These are phyloP conservation scores for Pseudogymnoascus sp. DNA, from an alignment of 2,329 filamentous ascomycete species.

Conservation along the genomic window DNA sequence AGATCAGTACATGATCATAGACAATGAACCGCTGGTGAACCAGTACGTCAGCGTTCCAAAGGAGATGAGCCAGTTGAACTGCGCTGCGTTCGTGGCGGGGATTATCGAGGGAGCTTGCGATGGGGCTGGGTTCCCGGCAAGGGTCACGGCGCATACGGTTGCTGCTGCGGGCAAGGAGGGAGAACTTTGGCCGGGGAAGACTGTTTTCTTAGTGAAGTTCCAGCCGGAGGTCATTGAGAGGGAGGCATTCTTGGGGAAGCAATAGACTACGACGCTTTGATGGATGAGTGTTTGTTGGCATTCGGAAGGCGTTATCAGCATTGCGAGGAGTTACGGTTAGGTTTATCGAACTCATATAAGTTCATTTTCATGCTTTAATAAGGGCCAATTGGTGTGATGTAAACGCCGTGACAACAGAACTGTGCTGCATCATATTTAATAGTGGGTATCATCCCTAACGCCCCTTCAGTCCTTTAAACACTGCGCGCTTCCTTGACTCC, in stretches of 20 bases:
- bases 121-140: constrained; percentile 80
- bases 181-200: constrained; percentile 93
- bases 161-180: constrained; percentile 39
- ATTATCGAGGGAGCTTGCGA: constrained; percentile 95
- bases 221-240: constrained; percentile 84
- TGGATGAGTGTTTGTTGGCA: background rate
- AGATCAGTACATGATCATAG: constrained; percentile 98
- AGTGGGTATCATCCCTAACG: background rate
- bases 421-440: background rate
- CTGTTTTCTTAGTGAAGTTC: constrained; percentile 93
- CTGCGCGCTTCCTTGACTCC: background rate
- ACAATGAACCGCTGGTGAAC: constrained; percentile 96
- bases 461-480: background rate
- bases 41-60: constrained; percentile 86
- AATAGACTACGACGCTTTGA: background rate
- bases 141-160: constrained; percentile 82
- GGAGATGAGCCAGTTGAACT: constrained; percentile 95
- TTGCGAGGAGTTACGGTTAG: constrained; percentile 23
- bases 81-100: constrained; percentile 89
- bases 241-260: constrained; percentile 61
- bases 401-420: background rate
- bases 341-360: constrained; percentile 2
- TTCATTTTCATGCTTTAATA: constrained; percentile 7
- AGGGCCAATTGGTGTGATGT: background rate
- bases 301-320: constrained; percentile 21